A percentile compares a stretch with the other conserved stretches of the same genome.
Evolutionary conservation across 306 rosid genomes (phyloP).

Genomic region (Cucumis cinereus): DNA sequence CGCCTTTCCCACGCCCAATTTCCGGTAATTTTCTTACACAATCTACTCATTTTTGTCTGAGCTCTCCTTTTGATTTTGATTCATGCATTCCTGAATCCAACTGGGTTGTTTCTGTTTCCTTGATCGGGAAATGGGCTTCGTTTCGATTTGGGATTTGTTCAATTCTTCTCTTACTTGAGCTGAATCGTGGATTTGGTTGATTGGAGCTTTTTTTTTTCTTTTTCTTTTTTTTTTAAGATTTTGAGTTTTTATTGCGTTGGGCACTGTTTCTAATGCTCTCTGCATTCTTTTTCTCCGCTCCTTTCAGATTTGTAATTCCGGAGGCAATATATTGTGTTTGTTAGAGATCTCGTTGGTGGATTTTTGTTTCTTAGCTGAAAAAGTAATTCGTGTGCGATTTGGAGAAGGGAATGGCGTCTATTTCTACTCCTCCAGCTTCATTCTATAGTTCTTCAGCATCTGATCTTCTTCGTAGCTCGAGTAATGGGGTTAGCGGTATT

Average conservation of each 20-base stretch:
- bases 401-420: constrained; percentile 51
- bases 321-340: constrained; percentile 10
- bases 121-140: neutral
- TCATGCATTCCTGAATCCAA: neutral
- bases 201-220: too few species aligned
- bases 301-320: constrained; percentile 13
- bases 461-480: constrained; percentile 72
- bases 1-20: neutral
- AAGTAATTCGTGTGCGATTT: constrained; percentile 9
- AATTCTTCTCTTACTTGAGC: neutral
- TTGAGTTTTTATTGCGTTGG: neutral
- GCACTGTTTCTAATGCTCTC: neutral
- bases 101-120: neutral
- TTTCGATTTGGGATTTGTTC: neutral
- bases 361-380: constrained; percentile 13
- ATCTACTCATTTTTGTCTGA: neutral
- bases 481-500: constrained; percentile 47
- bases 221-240: too few species aligned
- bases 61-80: too few species aligned
- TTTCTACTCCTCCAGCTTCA: constrained; percentile 41
- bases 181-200: constrained; percentile 4
- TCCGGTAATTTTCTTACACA: constrained; percentile 26
- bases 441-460: constrained; percentile 53
- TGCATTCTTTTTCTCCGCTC: neutral
- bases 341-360: constrained; percentile 28